These are phyloP conservation scores for Carnegiea gigantea DNA, from an alignment of 179 eudicot species.

Conservation along the genomic window DNA sequence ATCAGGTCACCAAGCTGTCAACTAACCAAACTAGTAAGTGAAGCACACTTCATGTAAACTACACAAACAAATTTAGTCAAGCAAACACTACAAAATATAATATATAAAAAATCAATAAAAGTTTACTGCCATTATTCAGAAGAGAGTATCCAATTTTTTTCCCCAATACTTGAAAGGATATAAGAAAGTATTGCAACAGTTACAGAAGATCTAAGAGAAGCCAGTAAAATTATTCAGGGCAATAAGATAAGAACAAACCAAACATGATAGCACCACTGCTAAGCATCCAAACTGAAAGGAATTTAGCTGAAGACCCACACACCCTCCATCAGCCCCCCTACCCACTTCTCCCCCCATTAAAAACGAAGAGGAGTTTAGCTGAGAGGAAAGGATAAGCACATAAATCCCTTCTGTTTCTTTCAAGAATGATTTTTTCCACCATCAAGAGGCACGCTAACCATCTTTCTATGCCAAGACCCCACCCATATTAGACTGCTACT, in stretches of 20 bases:
- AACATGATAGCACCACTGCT: background rate
- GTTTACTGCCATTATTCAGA: background rate
- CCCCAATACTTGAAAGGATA: background rate
- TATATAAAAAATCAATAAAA: too few species aligned
- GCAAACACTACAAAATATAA: background rate
- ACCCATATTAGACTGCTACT: background rate
- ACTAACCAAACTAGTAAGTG: background rate
- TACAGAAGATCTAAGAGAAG: background rate
- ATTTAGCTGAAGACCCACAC: too few species aligned
- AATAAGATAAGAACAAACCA: background rate
- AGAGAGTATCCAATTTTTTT: too few species aligned
- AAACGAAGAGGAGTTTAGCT: too few species aligned
- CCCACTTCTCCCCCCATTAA: too few species aligned
- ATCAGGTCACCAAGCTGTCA: background rate
- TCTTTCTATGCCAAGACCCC: background rate
- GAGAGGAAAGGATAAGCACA: background rate
- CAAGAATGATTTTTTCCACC: background rate
- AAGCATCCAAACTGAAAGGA: background rate
- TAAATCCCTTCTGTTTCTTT: background rate
- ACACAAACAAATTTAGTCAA: too few species aligned
- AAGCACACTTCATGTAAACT: background rate
- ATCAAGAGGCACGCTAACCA: background rate
- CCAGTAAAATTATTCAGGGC: background rate
- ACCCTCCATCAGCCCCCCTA: too few species aligned
- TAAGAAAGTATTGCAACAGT: background rate